These are phyloP conservation scores for Claviceps pazoutovae DNA, from an alignment of 2,329 filamentous ascomycete species.

Conservation along the genomic window DNA sequence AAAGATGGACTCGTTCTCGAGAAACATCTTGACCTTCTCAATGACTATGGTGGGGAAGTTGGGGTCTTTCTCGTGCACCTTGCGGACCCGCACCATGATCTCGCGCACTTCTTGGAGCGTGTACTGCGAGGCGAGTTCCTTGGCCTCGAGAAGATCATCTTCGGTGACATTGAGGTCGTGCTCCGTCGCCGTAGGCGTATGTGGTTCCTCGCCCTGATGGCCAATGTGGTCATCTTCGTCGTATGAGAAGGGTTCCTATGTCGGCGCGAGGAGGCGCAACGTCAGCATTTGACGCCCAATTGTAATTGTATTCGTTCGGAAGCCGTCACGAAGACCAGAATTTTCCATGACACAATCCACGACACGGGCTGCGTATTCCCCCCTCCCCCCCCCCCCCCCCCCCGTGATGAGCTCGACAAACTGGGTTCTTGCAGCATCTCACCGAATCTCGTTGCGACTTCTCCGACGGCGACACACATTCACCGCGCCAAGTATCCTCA, in stretches of 20 bases:
- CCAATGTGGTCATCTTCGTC: constrained; percentile 23
- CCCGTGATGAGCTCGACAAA: background rate
- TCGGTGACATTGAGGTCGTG: constrained; percentile 31
- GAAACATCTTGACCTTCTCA: constrained; percentile 26
- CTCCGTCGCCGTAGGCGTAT: constrained; percentile 14
- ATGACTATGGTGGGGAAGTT: constrained; percentile 27
- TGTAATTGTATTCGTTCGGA: background rate
- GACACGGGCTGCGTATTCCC: no score
- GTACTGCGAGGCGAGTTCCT: constrained; percentile 27
- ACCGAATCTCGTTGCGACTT: constrained; percentile 7
- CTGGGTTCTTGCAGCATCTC: background rate
- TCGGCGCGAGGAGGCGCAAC: background rate
- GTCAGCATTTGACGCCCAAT: background rate
- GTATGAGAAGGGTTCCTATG: constrained; percentile 24
- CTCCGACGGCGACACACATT: constrained; percentile 7
- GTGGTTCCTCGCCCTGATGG: constrained; percentile 15
- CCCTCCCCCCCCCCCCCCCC: no score
- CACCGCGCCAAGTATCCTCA: constrained; percentile 8
- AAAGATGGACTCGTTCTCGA: constrained; percentile 30
- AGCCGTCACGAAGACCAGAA: background rate
- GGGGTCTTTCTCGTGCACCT: constrained; percentile 28
- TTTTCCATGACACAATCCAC: no score
- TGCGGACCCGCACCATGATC: constrained; percentile 26
- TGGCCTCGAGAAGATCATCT: constrained; percentile 31
- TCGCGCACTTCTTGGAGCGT: constrained; percentile 29